Evolutionary conservation across 768 basidiomycete genomes (phyloP).

Genomic region (Terana coerulea): DNA sequence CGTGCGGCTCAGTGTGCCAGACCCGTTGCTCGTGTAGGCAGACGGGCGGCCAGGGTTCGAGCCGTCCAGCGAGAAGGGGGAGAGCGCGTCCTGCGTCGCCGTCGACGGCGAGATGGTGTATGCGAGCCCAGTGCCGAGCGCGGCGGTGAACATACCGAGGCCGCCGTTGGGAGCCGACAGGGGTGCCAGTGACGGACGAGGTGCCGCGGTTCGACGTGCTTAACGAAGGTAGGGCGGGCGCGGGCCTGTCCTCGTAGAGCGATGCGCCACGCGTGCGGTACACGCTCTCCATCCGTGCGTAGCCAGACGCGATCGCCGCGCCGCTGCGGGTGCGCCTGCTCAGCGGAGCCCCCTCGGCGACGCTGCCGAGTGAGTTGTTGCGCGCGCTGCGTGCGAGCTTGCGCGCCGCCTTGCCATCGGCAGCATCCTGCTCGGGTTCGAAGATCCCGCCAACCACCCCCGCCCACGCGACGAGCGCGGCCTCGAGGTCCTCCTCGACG

Average conservation of each 20-base stretch:
- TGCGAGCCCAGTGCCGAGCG: slow-evolving; percentile 25
- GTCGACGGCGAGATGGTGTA: slow-evolving; percentile 19
- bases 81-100: no score
- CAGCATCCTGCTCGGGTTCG: slow-evolving; percentile 3
- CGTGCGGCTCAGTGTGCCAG: slow-evolving; percentile 15
- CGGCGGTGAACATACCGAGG: slow-evolving; percentile 25
- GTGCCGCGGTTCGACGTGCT: neutral
- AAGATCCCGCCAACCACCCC: slow-evolving; percentile 46
- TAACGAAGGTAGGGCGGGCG: neutral
- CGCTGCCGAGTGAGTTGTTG: neutral
- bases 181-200: neutral
- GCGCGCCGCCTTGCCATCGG: neutral
- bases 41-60: no score
- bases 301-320: neutral
- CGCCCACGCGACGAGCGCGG: slow-evolving; percentile 55
- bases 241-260: neutral
- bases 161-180: slow-evolving; percentile 1
- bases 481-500: slow-evolving; percentile 48
- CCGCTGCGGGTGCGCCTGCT: slow-evolving; percentile 3
- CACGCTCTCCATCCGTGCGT: neutral
- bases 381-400: neutral
- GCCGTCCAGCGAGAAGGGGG: neutral
- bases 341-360: neutral
- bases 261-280: slow-evolving; percentile 4
- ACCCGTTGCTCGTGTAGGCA: no score